Evolutionary conservation across 2,329 filamentous ascomycete genomes (phyloP).

Genomic region (Phaeosphaeriaceae sp.): DNA sequence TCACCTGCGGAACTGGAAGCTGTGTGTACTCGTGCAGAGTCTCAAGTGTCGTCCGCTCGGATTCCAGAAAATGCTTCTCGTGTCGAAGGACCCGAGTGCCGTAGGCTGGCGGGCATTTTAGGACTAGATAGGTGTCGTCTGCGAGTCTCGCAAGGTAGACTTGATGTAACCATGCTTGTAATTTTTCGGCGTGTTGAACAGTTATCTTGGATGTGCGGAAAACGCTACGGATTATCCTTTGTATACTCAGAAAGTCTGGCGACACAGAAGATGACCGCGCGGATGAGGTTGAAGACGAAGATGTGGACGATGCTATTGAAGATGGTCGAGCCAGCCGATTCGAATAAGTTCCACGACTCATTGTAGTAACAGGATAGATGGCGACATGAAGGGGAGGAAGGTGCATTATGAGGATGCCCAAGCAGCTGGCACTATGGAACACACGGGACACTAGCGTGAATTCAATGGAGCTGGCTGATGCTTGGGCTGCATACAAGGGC

Average conservation of each 20-base stretch:
- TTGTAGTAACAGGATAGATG: slow-evolving; percentile 40
- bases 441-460: slow-evolving; percentile 9
- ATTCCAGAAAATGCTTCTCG: slow-evolving; percentile 51
- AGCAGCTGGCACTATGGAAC: slow-evolving; percentile 12
- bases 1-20: slow-evolving; percentile 48
- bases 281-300: slow-evolving; percentile 4
- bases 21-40: slow-evolving; percentile 44
- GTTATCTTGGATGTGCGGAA: slow-evolving; percentile 41
- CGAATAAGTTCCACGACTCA: slow-evolving; percentile 42
- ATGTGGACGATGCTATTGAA: slow-evolving; percentile 28
- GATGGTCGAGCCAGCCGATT: slow-evolving; percentile 30
- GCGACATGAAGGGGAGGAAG: slow-evolving; percentile 45
- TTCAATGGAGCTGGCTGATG: slow-evolving; percentile 3
- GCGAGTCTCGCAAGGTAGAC: slow-evolving; percentile 51
- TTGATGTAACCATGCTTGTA: slow-evolving; percentile 48
- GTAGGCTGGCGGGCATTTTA: slow-evolving; percentile 50
- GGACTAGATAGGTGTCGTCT: slow-evolving; percentile 49
- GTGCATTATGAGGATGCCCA: slow-evolving; percentile 43
- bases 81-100: slow-evolving; percentile 51
- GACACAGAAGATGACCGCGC: slow-evolving; percentile 36
- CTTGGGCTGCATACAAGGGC: slow-evolving; percentile 23
- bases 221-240: slow-evolving; percentile 39
- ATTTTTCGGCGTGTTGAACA: slow-evolving; percentile 44
- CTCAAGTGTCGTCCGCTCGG: slow-evolving; percentile 49
- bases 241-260: slow-evolving; percentile 44